Evolutionary conservation across 371 early-diverging fungal species (phyloP), one percentile per base, ranked within the genome.

Genomic region (Lichtheimia ramosa): DNA sequence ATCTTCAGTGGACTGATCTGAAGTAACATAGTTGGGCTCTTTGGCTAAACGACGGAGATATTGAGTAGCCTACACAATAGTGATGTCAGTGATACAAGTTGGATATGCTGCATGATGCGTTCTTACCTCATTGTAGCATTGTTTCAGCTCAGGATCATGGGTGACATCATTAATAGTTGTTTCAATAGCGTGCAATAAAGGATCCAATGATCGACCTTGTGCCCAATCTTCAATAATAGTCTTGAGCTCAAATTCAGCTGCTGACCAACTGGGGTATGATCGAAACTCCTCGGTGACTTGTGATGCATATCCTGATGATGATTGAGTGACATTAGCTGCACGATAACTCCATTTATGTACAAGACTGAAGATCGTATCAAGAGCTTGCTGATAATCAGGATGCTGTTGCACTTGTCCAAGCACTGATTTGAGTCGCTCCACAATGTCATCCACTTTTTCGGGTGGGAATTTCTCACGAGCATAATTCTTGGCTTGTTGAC

Each of bases 221-320:
- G 82, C 82, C 83, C 83, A 83, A 20, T 71, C 74, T 61, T 83
- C 80, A n/a, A 81, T 61, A 12, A 83, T 73, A 14, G 80, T 60
- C 64, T 80, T 79, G 56, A 77, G 63, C 60, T 83, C 83, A 4
- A 62, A 16, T 23, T 69, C 68, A 10, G 82, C 75, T 13, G 67
- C 56, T 24, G 61, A 55, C 51, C 70, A 68, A 43, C 70, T 69
- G 12, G 69, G 57, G 41, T 75, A 70, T 41, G 66, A 61, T 13
- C 65, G 54, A 41, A 54, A 51, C 14, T 62, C 54, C 5, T 51
- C 40, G 10, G 62, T 48, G 43, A 64, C 49, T 13, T 65, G 51
- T 14, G 51, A 14, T 5, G 42, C 25, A 48, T 18, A 16, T 0
- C 59, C 51, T 4, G 28, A 15, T 3, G 50, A 48, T 8, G 40